Evolutionary conservation across 805 yeast species (phyloP).

Genomic region (Candida koratica): DNA sequence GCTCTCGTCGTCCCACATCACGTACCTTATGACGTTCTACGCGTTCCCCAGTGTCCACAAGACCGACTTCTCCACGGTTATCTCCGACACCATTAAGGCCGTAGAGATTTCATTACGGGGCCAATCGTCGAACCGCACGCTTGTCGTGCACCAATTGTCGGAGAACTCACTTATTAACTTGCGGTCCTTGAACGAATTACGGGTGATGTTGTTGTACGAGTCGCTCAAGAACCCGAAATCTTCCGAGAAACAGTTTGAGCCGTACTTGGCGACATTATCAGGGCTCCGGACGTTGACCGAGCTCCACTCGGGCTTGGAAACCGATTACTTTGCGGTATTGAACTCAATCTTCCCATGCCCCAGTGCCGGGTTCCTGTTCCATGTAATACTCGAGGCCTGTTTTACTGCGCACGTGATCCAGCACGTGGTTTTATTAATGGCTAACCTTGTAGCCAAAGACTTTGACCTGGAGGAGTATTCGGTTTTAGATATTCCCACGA

Average conservation of each 20-base stretch:
- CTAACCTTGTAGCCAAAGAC: constrained; percentile 25
- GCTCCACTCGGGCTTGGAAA: constrained; percentile 32
- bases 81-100: constrained; percentile 58
- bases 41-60: constrained; percentile 38
- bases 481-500: constrained; percentile 36
- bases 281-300: constrained; percentile 27
- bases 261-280: constrained; percentile 32
- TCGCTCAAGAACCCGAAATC: constrained; percentile 34
- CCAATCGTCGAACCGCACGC: constrained; percentile 33
- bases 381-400: constrained; percentile 47
- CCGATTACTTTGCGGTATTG: constrained; percentile 52
- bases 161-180: constrained; percentile 59
- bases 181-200: constrained; percentile 43
- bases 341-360: constrained; percentile 48
- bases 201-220: constrained; percentile 33
- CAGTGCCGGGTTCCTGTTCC: constrained; percentile 42
- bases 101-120: constrained; percentile 67
- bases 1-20: constrained; percentile 30
- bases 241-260: constrained; percentile 24
- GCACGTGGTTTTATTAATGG: constrained; percentile 23
- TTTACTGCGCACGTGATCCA: constrained; percentile 54
- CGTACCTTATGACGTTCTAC: constrained; percentile 30
- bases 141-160: constrained; percentile 55
- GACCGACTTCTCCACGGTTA: constrained; percentile 32
- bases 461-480: constrained; percentile 24